Base-by-base conservation (phyloP, 2,329 filamentous ascomycete genomes). In the Tolypocladium sp. region DNA sequence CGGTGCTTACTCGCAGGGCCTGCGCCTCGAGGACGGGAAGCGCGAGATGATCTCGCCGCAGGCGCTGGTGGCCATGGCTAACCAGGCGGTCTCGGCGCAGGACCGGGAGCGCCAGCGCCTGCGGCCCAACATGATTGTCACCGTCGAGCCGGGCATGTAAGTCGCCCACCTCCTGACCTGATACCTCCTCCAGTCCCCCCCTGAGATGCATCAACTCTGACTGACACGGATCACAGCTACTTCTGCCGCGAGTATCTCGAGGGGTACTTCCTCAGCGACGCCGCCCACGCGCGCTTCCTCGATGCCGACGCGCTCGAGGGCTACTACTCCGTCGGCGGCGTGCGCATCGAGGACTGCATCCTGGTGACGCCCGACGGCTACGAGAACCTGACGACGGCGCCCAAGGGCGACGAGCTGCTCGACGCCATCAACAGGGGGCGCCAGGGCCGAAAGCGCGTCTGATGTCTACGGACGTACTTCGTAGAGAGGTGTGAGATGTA, bases 281-380 rank as follows among this genome's bases (percentile, higher is more conserved):
- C 79, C 2, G 74, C 77, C 59, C 85, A 88, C 69, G 77, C 79
- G 44, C 78, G 79, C 60, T 89, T 83, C 66, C 87, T 94, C 67
- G 81, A 92, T 72, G 76, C 77, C 64, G 77, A 79, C 6, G 80
- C 87, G 6, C 74, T 94, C 55, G 84, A 86, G 61, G 77, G 76
- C 62, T 93, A 89, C 71, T 93, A 90, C 77, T 77, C 75, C 33
- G 87, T 97, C 1, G 94, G 93, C 20, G 94, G 94, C 40, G 91
- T 96, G 33, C 83, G 94, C 54, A 95, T 97, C 62, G 94, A 99
- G 76, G 92, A 97, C 69, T 90, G 93, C 71, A 82, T 97, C 44
- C 78, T 94, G 27, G 86, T 97, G 55, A 94, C 89, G 1, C 79
- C 88, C 61, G 77, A 83, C 30, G 92, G 92, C 0, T 86, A 85